Evolutionary conservation across 257 asterid genomes (phyloP).

Genomic region (Echites panduratus): DNA sequence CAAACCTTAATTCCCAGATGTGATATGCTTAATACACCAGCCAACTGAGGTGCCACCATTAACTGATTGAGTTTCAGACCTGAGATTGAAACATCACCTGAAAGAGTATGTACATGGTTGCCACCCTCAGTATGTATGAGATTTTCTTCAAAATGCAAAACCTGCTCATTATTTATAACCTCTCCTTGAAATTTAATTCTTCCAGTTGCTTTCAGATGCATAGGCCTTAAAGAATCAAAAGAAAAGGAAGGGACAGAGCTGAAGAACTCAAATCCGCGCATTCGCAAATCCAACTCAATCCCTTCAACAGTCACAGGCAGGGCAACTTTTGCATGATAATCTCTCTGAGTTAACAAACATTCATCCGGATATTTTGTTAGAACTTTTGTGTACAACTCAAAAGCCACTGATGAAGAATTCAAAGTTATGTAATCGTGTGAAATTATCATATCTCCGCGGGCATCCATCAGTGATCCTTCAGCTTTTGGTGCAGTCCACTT

Average conservation of each 20-base stretch:
- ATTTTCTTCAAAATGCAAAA: slow-evolving; percentile 28
- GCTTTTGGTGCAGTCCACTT: slow-evolving; percentile 99
- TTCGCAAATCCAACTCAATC: slow-evolving; percentile 79
- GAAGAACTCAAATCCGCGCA: slow-evolving; percentile 92
- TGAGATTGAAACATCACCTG: slow-evolving; percentile 85
- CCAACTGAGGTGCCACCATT: slow-evolving; percentile 97
- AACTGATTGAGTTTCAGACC: slow-evolving; percentile 93
- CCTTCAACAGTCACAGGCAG: slow-evolving; percentile 85
- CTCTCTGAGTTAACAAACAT: slow-evolving; percentile 46
- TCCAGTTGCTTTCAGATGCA: slow-evolving; percentile 97
- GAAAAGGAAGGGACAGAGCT: slow-evolving; percentile 78
- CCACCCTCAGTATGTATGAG: slow-evolving; percentile 31
- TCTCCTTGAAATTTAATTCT: slow-evolving; percentile 90
- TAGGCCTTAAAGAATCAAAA: slow-evolving; percentile 87
- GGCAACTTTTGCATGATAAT: slow-evolving; percentile 41
- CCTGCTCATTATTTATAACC: slow-evolving; percentile 42
- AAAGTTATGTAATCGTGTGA: slow-evolving; percentile 78
- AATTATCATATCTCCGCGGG: slow-evolving; percentile 97
- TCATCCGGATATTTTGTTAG: slow-evolving; percentile 71
- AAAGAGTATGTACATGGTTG: slow-evolving; percentile 46
- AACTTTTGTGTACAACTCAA: slow-evolving; percentile 76
- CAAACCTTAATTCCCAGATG: slow-evolving; percentile 74
- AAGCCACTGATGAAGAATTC: slow-evolving; percentile 92
- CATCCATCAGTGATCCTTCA: slow-evolving; percentile 95
- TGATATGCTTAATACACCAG: slow-evolving; percentile 76